Evolutionary conservation across 495 filamentous ascomycete species (phyloP).

Genomic region (Hypoxylon cercidicola): DNA sequence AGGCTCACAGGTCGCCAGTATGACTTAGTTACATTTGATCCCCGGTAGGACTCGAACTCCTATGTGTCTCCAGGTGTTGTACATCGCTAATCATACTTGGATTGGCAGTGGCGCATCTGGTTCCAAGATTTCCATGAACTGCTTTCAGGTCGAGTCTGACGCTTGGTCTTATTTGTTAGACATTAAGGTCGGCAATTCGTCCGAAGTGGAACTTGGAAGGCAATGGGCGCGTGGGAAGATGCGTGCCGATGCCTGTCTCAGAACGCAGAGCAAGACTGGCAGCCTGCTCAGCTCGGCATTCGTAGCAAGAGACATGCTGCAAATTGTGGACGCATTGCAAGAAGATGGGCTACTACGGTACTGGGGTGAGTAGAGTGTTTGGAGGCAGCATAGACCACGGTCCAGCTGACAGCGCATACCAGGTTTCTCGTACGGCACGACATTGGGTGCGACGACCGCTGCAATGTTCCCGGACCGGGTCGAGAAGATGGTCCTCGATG

Average conservation of each 20-base stretch:
- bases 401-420: slow-evolving; percentile 6
- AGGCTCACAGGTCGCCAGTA: slow-evolving; percentile 49
- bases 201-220: slow-evolving; percentile 16
- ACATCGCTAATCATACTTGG: slow-evolving; percentile 1
- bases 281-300: slow-evolving; percentile 43
- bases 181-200: slow-evolving; percentile 1
- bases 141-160: slow-evolving; percentile 17
- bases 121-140: slow-evolving; percentile 27
- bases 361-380: slow-evolving; percentile 50
- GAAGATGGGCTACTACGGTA: slow-evolving; percentile 58
- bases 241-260: slow-evolving; percentile 15
- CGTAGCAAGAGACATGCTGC: slow-evolving; percentile 56
- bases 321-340: slow-evolving; percentile 53
- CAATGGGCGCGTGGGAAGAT: slow-evolving; percentile 16
- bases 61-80: too few relatives aligned
- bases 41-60: slow-evolving; percentile 38
- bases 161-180: slow-evolving; percentile 18
- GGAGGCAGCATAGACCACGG: not conserved
- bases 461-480: slow-evolving; percentile 60
- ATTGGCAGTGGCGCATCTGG: slow-evolving; percentile 23
- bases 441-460: slow-evolving; percentile 52
- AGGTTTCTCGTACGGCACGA: slow-evolving; percentile 59
- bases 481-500: slow-evolving; percentile 55
- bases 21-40: slow-evolving; percentile 56
- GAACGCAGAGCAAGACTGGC: slow-evolving; percentile 21